Evolutionary conservation across 1,284 basidiomycete species (phyloP), one percentile per base, ranked within the genome.

Genomic region (Tilletia walkeri): DNA sequence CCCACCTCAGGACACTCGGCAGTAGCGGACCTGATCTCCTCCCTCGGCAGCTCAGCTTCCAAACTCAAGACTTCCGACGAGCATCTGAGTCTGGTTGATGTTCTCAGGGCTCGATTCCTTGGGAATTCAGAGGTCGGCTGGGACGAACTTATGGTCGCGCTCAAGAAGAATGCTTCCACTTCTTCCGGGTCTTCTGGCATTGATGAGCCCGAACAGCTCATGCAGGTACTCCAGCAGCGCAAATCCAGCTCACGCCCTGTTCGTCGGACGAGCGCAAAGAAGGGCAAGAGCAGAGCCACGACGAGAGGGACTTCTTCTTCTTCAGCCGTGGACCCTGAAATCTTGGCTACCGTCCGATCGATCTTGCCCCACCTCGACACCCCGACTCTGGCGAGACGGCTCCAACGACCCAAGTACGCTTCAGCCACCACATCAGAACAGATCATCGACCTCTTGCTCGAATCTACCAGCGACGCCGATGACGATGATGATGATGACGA

Each of bases 291-390:
- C 4, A 56, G 9, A 24, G 54, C 54, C 20, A 30, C 24, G 20
- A 20, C 16, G 34, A 34, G 24, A 12, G 10, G 34, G 3, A 56
- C n/a, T 56, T 7, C 41, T 7, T 14, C 41, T 9, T 45, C 41
- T 7, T 9, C 20, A 56, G n/a, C 54, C 14, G 54, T 56, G 3
- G 54, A 56, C 20, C 20, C 54, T 30, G 71, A 73, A 5, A 41
- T 74, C 6, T 16, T 76, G 48, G 69, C 69, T 16, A 73, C 73
- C 0, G 71, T 75, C 49, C 68, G 75, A 54, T 75, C 75, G 4
- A 66, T 76, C 6, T 47, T 76, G 14, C 75, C 75, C 3, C 75
- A 76, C 66, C 73, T 73, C 39, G 75, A 72, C 12, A 41, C 72
- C 14, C 70, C 70, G n/a, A 68, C 61, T 39, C 69, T 76, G 6